Base-by-base conservation (phyloP, 2,329 filamentous ascomycete species). In the Fusarium miscanthi region DNA sequence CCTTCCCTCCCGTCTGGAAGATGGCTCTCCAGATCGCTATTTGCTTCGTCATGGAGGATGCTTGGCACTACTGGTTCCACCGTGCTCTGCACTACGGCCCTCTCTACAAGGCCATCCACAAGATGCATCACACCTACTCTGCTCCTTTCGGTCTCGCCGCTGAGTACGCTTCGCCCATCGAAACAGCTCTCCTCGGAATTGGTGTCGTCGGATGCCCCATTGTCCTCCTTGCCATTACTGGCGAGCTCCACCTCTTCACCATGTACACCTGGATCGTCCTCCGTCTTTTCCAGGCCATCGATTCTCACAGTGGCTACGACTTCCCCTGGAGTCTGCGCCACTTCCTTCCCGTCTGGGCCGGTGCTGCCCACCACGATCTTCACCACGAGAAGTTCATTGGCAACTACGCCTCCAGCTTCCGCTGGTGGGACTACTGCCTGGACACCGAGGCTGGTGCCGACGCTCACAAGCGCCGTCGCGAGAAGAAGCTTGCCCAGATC, bases 321-420 rank as follows among this genome's bases (percentile, higher is more conserved):
- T 98, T 99, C 85, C 96, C 96, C 69, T 99, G 95, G 94, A 95
- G 92, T 80, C 85, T 99, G 84, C 94, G 95, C 83, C 94, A 98
- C 84, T 93, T 98, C 87, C 86, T 99, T 57, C 96, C 96, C 40
- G 95, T 99, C 89, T 99, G 96, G 96, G 95, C 95, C 61, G 96
- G 96, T 70, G 96, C 96, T 61, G 91, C 97, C 78, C 95, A 98
- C 85, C 96, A 99, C 85, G 96, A 99, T 80, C 87, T 94, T 48
- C 96, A 99, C 85, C 96, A 99, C 85, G 96, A 99, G 87, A 94
- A 94, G 81, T 99, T 99, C 85, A 94, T 99, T 73, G 96, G 96
- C 78, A 99, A 99, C 87, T 99, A 98, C 82, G 87, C 95, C 57
- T 97, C 94, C 81, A 97, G 94, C 87, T 99, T 99, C 90, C 90